Base-by-base conservation (phyloP, 2,329 filamentous ascomycete species). In the Westerdykella aurantiaca region DNA sequence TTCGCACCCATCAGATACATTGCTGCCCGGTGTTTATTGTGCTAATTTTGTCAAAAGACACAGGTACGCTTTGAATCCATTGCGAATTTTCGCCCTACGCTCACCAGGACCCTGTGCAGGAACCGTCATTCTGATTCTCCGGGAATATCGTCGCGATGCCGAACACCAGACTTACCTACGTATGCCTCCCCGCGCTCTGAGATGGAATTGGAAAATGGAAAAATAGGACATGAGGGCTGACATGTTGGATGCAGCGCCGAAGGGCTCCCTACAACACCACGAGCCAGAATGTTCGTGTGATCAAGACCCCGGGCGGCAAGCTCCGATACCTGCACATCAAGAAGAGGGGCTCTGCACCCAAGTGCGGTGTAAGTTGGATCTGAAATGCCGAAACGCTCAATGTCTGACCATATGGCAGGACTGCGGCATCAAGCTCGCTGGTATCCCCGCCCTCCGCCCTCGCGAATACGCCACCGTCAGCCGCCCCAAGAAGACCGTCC, bases 401-500 rank as follows among this genome's bases (percentile, higher is more conserved):
- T 38, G 18, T 34, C 42, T 56, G 41, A 54, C 55, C 43, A 58
- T 45, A 43, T 31, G 37, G 73, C 88, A 94, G 82, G 93, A 98
- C 82, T 98, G 94, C 72, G 93, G 93, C 70, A 83, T 82, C 79
- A 97, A 97, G 81, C 86, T 98, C 69, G 83, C 88, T 71, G 93
- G 93, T 75, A 90, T 98, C 68, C 94, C 93, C 67, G 93, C 94
- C 67, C 91, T 98, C 71, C 89, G 93, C 72, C 93, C 93, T 70
- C 90, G 90, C 79, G 88, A 98, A 81, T 98, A 98, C 79, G 79
- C 93, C 66, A 84, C 86, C 72, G 86, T 98, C 78, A 96, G 90
- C 70, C 89, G 91, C 77, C 91, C 94, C 72, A 89, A 96, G 85
- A 98, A 98, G 88, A 95, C 88, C 67, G 93, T 98, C 72, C 88